These are phyloP conservation scores for Penicillium sp. DNA, from an alignment of 2,329 filamentous ascomycete genomes.

Conservation along the genomic window DNA sequence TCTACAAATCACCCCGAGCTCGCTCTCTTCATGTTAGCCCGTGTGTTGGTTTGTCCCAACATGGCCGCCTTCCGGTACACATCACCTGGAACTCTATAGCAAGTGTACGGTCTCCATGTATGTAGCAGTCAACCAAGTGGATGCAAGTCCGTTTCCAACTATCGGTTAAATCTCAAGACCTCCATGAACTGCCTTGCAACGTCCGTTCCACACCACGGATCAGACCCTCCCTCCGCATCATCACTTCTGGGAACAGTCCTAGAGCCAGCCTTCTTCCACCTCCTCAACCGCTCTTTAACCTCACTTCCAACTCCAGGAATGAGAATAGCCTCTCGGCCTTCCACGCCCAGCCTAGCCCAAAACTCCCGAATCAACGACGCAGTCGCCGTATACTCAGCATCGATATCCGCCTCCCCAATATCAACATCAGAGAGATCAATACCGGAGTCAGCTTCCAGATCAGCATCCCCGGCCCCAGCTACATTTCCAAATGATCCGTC, in stretches of 20 bases:
- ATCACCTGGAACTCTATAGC: neutral
- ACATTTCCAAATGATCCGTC: neutral
- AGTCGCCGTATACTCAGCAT: conserved; percentile 35
- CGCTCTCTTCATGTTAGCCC: conserved; percentile 2
- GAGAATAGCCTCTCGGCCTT: conserved; percentile 40
- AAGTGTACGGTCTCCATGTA: neutral
- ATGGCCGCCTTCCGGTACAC: neutral
- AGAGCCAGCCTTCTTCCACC: conserved; percentile 18
- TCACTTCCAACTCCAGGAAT: conserved; percentile 43
- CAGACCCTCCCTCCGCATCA: conserved; percentile 29
- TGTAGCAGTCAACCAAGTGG: neutral
- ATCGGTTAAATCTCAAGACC: conserved; percentile 44
- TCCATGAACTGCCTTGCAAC: conserved; percentile 47
- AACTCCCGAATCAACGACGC: conserved; percentile 42
- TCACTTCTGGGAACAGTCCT: conserved; percentile 6
- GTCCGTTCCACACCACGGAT: conserved; percentile 39
- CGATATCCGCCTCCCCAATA: conserved; percentile 39
- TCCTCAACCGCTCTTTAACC: conserved; percentile 30
- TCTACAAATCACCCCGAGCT: conserved; percentile 14
- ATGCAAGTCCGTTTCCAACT: neutral
- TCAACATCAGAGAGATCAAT: conserved; percentile 29
- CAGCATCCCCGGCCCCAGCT: neutral
- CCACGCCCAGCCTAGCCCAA: conserved; percentile 38
- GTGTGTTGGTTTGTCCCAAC: conserved; percentile 4
- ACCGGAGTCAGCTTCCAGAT: conserved; percentile 23